phyloP scores from a whole-genome alignment of 441 rosid species.

The Monsonia emarginata region DNA sequence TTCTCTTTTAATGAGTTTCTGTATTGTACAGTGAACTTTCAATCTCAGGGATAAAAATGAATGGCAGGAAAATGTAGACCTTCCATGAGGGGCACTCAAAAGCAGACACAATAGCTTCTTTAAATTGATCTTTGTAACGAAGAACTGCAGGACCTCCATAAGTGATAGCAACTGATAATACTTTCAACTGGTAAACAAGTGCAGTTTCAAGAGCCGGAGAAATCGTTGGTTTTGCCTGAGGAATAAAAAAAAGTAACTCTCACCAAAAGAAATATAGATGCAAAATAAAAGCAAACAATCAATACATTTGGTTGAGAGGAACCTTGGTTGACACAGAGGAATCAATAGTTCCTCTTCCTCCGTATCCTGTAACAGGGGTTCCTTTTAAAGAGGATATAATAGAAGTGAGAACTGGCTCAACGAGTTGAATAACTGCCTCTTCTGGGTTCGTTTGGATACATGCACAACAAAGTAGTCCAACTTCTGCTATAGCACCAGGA shows the following conservation, averaged over 20 bases:
- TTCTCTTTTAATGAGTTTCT: not conserved
- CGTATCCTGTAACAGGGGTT: constrained; percentile 82
- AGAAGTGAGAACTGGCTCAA: constrained; percentile 74
- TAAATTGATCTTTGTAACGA: constrained; percentile 55
- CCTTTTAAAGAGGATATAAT: constrained; percentile 82
- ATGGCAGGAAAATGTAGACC: constrained; percentile 36
- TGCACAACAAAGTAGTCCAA: constrained; percentile 98
- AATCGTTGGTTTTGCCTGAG: constrained; percentile 62
- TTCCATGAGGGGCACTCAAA: constrained; percentile 97
- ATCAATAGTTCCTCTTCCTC: constrained; percentile 57
- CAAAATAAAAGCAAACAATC: constrained; percentile 17
- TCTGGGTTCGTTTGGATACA: constrained; percentile 92
- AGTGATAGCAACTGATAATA: constrained; percentile 79
- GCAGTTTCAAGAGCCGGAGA: constrained; percentile 96
- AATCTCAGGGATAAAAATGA: constrained; percentile 15
- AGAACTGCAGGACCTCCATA: constrained; percentile 88
- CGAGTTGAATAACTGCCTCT: constrained; percentile 76
- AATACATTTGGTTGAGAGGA: constrained; percentile 20
- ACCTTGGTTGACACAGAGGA: constrained; percentile 62
- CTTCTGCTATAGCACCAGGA: constrained; percentile 99
- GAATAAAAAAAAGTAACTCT: constrained; percentile 19
- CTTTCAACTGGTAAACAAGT: constrained; percentile 87
- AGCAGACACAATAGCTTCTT: constrained; percentile 71
- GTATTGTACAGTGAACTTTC: constrained; percentile 2
- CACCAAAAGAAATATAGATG: constrained; percentile 18